Evolutionary conservation across 148 eudicot genomes (phyloP).

Genomic region (Rhododendron williamsianum): DNA sequence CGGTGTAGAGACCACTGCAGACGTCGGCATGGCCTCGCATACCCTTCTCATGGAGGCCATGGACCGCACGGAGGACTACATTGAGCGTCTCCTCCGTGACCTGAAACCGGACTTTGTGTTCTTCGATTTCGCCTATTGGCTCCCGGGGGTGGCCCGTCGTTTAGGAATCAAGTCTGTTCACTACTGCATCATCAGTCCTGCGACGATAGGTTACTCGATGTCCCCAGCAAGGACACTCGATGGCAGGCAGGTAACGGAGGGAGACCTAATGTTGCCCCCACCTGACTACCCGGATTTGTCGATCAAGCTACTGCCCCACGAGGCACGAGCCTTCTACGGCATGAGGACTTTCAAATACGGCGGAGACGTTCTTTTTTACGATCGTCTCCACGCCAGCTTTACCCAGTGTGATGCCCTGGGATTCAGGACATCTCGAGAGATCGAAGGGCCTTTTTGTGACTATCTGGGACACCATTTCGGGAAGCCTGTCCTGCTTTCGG

Average conservation of each 20-base stretch:
- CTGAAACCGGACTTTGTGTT: constrained; percentile 14
- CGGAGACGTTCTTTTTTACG: background rate
- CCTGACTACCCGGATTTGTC: background rate
- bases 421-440: background rate
- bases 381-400: background rate
- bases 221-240: background rate
- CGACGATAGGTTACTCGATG: background rate
- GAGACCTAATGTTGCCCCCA: constrained; percentile 1
- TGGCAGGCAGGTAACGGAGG: background rate
- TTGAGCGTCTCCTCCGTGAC: background rate
- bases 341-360: background rate
- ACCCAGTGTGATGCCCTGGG: constrained; percentile 7
- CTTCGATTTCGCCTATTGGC: constrained; percentile 16
- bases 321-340: background rate
- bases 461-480: background rate
- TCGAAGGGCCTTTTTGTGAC: constrained; percentile 10
- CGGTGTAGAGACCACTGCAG: constrained; percentile 3
- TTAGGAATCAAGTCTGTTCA: constrained; percentile 3
- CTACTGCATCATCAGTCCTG: background rate
- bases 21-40: background rate
- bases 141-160: constrained; percentile 4
- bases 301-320: background rate
- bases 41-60: constrained; percentile 11
- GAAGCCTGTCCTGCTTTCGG: constrained; percentile 2
- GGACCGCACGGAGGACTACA: constrained; percentile 1